Base-by-base conservation (phyloP, 345 rosid genomes). In the Carallia brachiata region DNA sequence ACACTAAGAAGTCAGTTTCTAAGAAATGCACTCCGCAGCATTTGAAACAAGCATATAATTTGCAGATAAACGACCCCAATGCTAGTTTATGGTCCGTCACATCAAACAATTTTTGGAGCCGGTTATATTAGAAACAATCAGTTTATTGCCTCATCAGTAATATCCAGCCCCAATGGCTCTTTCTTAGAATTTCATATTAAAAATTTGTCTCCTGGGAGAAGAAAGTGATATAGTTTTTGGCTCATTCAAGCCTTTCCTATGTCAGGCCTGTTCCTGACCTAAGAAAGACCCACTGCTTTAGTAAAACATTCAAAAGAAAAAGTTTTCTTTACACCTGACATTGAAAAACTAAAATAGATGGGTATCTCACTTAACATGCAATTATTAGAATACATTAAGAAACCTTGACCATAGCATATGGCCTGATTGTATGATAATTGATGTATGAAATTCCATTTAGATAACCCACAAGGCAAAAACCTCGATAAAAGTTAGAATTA, bases 401-500 rank as follows among this genome's bases (percentile, higher is more conserved):
- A 44, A 44, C 10, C 50, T 44, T 44, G 50, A 44, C 50, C 17
- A 44, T 44, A 44, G 64, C 28, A 54, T 16, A 27, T 36, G 59
- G 16, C 61, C 13, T 12, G 61, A 13, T 54, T 36, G 17, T 23
- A 27, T 39, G 36, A 55, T 13, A 30, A 19, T 9, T 55, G 30
- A 47, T 39, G 36, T 34, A 13, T 62, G 27, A n/a, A 17, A 47
- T 62, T 36, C 1, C 30, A 48, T 31, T 44, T 65, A 31, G 50
- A 50, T 48, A 70, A 47, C 32, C 65, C 30, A 28, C 3, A 44
- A 12, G 50, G 50, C 17, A 44, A 44, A 44, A 44, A 12, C 50
- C 50, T 12, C 3, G 1, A 44, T 44, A 44, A 44, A 44, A 44
- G 12, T 50, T 40, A 17, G 28, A 19, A 55, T 75, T 77, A 94